Percentiles rank a stretch among this genome's conserved stretches.
Conservation (phyloP, 2,329 filamentous ascomycete species). For the Cylindrodendrum hubeiense region DNA sequence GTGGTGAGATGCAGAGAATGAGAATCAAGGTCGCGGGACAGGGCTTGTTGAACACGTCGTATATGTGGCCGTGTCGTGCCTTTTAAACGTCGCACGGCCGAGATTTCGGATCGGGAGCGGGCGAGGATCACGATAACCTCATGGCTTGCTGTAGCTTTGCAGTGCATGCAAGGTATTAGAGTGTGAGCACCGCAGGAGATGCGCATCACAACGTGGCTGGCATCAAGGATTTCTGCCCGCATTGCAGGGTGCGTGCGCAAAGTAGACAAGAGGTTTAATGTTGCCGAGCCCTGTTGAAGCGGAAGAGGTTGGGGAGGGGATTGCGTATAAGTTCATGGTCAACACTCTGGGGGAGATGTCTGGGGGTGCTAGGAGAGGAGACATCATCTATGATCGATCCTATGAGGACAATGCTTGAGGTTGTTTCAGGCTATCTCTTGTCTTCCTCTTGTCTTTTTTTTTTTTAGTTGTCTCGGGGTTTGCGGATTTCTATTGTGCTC, state of each 20-base stretch:
- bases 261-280: not conserved
- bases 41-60: slow-evolving; percentile 8
- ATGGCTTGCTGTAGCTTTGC: slow-evolving; percentile 22
- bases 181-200: not conserved
- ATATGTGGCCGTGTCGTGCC: not conserved
- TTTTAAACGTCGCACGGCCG: slow-evolving; percentile 9
- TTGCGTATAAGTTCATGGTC: not conserved
- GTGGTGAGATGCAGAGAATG: slow-evolving; percentile 1
- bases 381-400: not conserved
- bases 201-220: not conserved
- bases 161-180: slow-evolving; percentile 2
- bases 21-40: slow-evolving; percentile 4
- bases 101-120: slow-evolving; percentile 16
- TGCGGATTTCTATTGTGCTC: too few relatives aligned
- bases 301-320: not conserved
- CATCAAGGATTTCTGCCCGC: not conserved
- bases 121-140: slow-evolving; percentile 20
- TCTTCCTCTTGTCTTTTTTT: not conserved
- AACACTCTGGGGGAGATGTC: too few relatives aligned
- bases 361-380: too few relatives aligned
- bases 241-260: not conserved
- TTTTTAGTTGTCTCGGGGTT: not conserved
- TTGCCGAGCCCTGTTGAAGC: not conserved
- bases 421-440: not conserved
- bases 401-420: not conserved